Evolutionary conservation across 768 basidiomycete genomes (phyloP).

Genomic region (Leccinum broughii): DNA sequence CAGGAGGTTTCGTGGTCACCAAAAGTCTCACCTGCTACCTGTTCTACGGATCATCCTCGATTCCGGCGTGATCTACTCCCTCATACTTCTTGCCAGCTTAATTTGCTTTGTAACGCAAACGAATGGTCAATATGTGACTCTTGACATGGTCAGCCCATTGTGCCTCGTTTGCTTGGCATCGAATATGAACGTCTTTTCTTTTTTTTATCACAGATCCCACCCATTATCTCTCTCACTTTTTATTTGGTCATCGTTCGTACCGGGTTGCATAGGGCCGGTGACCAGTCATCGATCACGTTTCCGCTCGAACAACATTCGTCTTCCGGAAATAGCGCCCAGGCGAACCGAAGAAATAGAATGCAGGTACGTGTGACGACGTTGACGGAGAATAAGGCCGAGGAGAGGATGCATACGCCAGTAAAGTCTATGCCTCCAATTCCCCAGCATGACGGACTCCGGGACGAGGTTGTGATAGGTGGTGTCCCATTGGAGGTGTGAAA

Average conservation of each 20-base stretch:
- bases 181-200: not conserved
- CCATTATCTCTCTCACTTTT: conserved; percentile 43
- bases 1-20: conserved; percentile 11
- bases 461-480: not conserved
- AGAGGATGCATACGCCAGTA: not conserved
- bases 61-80: conserved; percentile 39
- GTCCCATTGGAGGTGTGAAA: not conserved
- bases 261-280: conserved; percentile 17
- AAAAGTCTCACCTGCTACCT: conserved; percentile 13
- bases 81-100: conserved; percentile 34
- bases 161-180: not conserved
- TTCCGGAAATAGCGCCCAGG: not conserved
- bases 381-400: conserved; percentile 1
- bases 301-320: not conserved
- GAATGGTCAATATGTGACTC: conserved; percentile 35
- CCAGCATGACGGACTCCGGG: not conserved
- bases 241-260: conserved; percentile 45
- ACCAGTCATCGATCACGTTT: not conserved
- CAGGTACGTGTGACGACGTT: conserved; percentile 8
- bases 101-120: conserved; percentile 29
- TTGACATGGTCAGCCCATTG: conserved; percentile 34
- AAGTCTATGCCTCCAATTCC: not conserved
- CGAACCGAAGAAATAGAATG: conserved; percentile 3
- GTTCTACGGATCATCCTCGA: conserved; percentile 36
- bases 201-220: conserved; percentile 30